Conservation (phyloP, 106 monocot species). For the Dendrobium catenatum region DNA sequence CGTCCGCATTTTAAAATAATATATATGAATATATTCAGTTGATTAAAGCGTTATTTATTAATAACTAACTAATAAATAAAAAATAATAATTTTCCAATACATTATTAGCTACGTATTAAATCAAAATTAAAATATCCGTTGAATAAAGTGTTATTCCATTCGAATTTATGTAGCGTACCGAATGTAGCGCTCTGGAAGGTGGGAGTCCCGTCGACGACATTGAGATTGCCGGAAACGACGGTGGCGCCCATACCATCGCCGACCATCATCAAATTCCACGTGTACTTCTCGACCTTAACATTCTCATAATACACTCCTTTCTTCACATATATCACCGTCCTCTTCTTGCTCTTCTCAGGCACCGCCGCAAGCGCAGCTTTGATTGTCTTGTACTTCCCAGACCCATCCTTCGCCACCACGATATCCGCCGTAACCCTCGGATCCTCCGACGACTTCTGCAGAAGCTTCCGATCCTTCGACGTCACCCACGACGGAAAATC, state of each 20-base stretch:
- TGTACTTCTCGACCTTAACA: constrained; percentile 25
- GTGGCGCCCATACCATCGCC: constrained; percentile 32
- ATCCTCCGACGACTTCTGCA: constrained; percentile 1
- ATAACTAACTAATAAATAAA: neutral
- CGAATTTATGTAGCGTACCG: constrained; percentile 7
- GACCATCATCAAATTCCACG: constrained; percentile 29
- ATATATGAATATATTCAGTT: neutral
- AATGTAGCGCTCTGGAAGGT: constrained; percentile 36
- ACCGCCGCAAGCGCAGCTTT: constrained; percentile 18
- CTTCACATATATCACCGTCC: constrained; percentile 34
- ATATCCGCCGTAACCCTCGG: neutral
- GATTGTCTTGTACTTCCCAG: constrained; percentile 21
- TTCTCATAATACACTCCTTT: constrained; percentile 31
- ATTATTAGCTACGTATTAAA: neutral
- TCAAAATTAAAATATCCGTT: too few species aligned
- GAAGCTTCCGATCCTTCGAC: constrained; percentile 5
- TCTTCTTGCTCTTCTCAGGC: constrained; percentile 15
- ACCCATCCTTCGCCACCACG: constrained; percentile 25
- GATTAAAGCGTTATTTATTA: neutral
- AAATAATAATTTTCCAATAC: neutral
- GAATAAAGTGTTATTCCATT: too few species aligned
- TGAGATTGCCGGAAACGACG: constrained; percentile 23
- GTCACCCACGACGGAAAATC: constrained; percentile 13
- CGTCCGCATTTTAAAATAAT: neutral
- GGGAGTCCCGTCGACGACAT: constrained; percentile 14